Conservation (phyloP, 345 rosid species). For the Sisymbrium irio region DNA sequence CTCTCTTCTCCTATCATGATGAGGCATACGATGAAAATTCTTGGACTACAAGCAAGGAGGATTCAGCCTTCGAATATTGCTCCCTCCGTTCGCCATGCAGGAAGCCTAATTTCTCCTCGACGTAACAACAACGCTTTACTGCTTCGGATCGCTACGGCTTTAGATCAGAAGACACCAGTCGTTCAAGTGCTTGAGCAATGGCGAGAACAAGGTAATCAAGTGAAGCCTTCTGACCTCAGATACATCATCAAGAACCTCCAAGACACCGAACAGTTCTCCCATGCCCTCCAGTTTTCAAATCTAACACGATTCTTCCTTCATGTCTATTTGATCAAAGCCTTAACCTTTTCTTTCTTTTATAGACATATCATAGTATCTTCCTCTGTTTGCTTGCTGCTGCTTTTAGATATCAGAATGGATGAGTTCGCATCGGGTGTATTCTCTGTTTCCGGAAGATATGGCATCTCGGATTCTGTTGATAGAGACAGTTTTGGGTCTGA, state of each 20-base stretch:
- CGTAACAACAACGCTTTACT: background rate
- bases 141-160: background rate
- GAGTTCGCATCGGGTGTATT: background rate
- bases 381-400: background rate
- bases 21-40: background rate
- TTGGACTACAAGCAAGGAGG: background rate
- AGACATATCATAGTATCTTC: background rate
- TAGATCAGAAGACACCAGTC: constrained; percentile 15
- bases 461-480: background rate
- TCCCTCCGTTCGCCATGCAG: constrained; percentile 1
- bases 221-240: constrained; percentile 15
- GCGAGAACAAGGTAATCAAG: constrained; percentile 20
- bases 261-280: constrained; percentile 6
- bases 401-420: constrained; percentile 18
- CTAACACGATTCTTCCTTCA: background rate
- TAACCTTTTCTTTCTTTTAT: background rate
- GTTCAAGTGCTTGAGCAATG: constrained; percentile 17
- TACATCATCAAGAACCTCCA: constrained; percentile 23
- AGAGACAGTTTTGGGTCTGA: constrained; percentile 12
- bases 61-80: background rate
- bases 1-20: background rate
- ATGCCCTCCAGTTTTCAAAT: constrained; percentile 16
- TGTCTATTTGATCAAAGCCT: background rate
- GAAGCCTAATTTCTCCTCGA: constrained; percentile 11
- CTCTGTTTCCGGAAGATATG: constrained; percentile 5